A percentile compares a stretch with the other conserved stretches of the same genome.
phyloP scores from a whole-genome alignment of 2,329 filamentous ascomycete species.

The Sporothrix pseudoabietina region DNA sequence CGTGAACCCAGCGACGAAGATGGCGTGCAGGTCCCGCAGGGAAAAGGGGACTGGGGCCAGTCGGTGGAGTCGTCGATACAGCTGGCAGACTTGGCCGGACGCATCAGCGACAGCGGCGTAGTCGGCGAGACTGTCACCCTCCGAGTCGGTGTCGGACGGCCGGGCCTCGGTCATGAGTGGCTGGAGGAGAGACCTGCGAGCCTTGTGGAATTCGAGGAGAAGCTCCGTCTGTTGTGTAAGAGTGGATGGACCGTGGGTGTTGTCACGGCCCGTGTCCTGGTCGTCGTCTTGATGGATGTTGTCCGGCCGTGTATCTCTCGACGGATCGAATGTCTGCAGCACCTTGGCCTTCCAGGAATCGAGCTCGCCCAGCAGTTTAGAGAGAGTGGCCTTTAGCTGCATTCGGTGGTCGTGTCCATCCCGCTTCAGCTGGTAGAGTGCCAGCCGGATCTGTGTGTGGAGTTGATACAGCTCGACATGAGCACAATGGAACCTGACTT shows the following conservation, averaged over 20 bases:
- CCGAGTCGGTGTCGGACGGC: background rate
- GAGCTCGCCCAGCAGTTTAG: slow-evolving; percentile 15
- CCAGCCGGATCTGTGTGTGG: slow-evolving; percentile 30
- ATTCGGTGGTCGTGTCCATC: background rate
- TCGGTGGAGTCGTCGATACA: slow-evolving; percentile 29
- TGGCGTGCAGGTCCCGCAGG: slow-evolving; percentile 30
- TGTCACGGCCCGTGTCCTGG: background rate
- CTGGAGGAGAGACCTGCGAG: slow-evolving; percentile 27
- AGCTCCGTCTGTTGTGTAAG: slow-evolving; percentile 21
- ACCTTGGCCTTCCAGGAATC: slow-evolving; percentile 25
- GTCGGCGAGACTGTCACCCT: background rate
- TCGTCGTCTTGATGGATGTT: background rate
- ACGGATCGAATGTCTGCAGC: slow-evolving; percentile 12
- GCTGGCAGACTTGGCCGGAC: slow-evolving; percentile 31
- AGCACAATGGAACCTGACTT: slow-evolving; percentile 25
- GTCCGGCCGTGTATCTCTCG: background rate
- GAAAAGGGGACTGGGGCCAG: slow-evolving; percentile 29
- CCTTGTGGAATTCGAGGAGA: slow-evolving; percentile 27
- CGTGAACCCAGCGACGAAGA: slow-evolving; percentile 32
- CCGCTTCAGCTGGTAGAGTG: slow-evolving; percentile 25
- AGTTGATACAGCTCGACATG: slow-evolving; percentile 31
- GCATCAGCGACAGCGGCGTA: slow-evolving; percentile 29
- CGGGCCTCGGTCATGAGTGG: slow-evolving; percentile 29
- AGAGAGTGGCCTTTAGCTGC: background rate
- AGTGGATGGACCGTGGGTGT: background rate